Conservation (phyloP, 352 stramenopile genomes). For the Phytophthora palmivora region DNA sequence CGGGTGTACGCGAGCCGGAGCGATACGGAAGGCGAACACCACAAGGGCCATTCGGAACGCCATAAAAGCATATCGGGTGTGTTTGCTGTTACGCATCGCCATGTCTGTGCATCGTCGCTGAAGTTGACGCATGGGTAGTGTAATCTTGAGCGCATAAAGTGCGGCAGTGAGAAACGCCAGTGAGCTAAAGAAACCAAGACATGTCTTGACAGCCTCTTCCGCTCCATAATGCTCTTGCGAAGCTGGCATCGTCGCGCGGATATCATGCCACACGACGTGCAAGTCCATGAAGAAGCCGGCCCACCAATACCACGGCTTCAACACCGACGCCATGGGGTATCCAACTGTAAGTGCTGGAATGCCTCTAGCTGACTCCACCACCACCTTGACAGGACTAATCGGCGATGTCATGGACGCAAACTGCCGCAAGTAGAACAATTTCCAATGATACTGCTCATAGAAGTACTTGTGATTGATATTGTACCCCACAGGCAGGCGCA, state of each 20-base stretch:
- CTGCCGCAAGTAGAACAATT: conserved; percentile 84
- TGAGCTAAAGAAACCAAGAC: conserved; percentile 61
- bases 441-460: conserved; percentile 91
- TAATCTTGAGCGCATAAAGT: conserved; percentile 72
- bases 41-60: conserved; percentile 68
- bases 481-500: conserved; percentile 87
- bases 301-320: conserved; percentile 92
- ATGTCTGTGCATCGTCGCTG: conserved; percentile 70
- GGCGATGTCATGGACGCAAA: conserved; percentile 90
- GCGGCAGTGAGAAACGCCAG: conserved; percentile 66
- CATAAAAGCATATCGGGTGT: conserved; percentile 57
- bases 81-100: conserved; percentile 59
- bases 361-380: conserved; percentile 78
- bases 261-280: conserved; percentile 86
- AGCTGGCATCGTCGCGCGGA: conserved; percentile 73
- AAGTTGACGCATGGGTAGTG: conserved; percentile 63
- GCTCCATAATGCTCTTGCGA: conserved; percentile 74
- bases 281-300: conserved; percentile 84
- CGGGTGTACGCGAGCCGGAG: conserved; percentile 68
- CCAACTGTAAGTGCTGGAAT: conserved; percentile 86
- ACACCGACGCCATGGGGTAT: conserved; percentile 87
- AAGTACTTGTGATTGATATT: conserved; percentile 94
- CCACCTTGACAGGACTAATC: conserved; percentile 85
- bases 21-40: conserved; percentile 60
- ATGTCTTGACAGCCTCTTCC: conserved; percentile 74